phyloP scores from a whole-genome alignment of 306 rosid species.

The Lathyrus aphaca region DNA sequence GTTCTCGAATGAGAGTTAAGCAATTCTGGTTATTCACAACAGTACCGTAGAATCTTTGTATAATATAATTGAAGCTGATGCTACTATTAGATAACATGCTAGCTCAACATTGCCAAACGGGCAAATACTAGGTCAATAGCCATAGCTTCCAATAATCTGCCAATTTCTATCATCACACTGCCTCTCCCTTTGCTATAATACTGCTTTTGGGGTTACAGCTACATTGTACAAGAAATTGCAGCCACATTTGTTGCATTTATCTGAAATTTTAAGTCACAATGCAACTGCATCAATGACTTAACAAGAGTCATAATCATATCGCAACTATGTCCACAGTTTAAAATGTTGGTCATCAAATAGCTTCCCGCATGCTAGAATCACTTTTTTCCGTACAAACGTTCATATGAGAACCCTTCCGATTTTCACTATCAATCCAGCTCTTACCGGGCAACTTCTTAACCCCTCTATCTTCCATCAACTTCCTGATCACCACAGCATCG shows the following conservation, averaged over 20 bases:
- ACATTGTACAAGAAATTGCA: not conserved
- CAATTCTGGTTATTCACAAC: not conserved
- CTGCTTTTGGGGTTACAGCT: constrained; percentile 7
- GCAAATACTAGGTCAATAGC: not conserved
- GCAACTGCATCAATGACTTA: constrained; percentile 25
- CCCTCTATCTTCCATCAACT: constrained; percentile 76
- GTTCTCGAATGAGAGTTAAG: not conserved
- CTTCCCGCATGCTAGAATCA: constrained; percentile 33
- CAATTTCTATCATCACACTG: not conserved
- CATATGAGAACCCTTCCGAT: constrained; percentile 40
- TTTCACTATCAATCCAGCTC: constrained; percentile 77
- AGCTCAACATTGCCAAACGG: constrained; percentile 3
- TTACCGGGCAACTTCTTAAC: constrained; percentile 76
- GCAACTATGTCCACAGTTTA: not conserved
- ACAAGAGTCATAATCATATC: no score
- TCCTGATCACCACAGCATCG: constrained; percentile 69
- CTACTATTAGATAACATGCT: constrained; percentile 13
- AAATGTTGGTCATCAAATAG: constrained; percentile 28
- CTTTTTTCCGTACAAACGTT: constrained; percentile 32
- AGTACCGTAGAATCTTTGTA: constrained; percentile 21
- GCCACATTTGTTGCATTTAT: not conserved
- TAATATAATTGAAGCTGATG: constrained; percentile 8
- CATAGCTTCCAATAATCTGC: not conserved
- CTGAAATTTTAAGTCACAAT: constrained; percentile 18
- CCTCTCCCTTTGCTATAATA: not conserved